phyloP scores from a whole-genome alignment of 805 yeast species.

The Saccharomycopsis babjevae region DNA sequence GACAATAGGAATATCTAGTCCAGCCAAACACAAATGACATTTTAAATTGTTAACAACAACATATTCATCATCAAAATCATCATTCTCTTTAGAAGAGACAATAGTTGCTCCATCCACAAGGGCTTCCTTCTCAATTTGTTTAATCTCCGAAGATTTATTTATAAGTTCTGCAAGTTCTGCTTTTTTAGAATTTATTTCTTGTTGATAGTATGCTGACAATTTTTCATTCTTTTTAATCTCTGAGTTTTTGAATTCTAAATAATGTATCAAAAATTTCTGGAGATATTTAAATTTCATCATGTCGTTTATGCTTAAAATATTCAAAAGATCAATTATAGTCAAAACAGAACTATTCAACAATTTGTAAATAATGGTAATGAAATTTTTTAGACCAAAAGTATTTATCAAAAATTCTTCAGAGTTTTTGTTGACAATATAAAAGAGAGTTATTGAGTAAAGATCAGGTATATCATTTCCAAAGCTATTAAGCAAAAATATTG shows the following conservation, averaged over 20 bases:
- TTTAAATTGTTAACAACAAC: conserved; percentile 40
- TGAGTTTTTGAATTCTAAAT: conserved; percentile 45
- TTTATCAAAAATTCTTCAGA: conserved; percentile 31
- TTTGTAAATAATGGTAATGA: conserved; percentile 39
- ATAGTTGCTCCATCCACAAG: neutral
- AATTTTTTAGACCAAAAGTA: conserved; percentile 42
- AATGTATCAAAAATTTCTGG: conserved; percentile 54
- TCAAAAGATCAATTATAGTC: conserved; percentile 71
- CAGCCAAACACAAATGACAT: conserved; percentile 56
- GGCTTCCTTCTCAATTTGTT: neutral
- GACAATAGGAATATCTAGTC: conserved; percentile 66
- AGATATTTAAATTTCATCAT: conserved; percentile 43
- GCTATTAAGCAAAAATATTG: conserved; percentile 45
- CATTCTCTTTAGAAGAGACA: conserved; percentile 1
- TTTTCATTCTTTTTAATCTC: conserved; percentile 63
- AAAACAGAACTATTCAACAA: conserved; percentile 44
- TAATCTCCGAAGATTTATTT: conserved; percentile 24
- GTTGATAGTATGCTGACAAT: conserved; percentile 55
- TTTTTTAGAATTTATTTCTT: conserved; percentile 50
- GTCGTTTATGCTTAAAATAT: conserved; percentile 50
- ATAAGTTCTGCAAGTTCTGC: conserved; percentile 29
- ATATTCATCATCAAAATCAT: conserved; percentile 21
- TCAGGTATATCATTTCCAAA: conserved; percentile 57
- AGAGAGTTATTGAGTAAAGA: conserved; percentile 54
- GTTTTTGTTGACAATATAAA: conserved; percentile 26